Percentiles rank a stretch among this genome's conserved stretches.
phyloP scores from a whole-genome alignment of 352 stramenopile genomes.

The Phytophthora crassamura region DNA sequence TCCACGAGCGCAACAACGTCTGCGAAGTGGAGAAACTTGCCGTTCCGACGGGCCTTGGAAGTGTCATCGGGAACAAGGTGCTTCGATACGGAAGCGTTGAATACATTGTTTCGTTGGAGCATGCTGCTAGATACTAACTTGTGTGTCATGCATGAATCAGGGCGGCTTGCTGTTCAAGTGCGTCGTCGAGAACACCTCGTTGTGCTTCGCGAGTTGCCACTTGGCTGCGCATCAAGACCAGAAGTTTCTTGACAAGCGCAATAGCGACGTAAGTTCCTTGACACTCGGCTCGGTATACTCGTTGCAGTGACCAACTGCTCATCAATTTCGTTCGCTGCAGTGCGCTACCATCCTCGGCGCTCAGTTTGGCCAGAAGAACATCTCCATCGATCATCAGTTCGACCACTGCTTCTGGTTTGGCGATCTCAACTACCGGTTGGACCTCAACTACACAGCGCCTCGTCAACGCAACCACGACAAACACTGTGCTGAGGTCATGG shows the following conservation, averaged over 20 bases:
- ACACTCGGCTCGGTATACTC: not conserved
- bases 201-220: constrained; percentile 90
- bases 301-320: not conserved
- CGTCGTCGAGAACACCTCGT: constrained; percentile 74
- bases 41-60: constrained; percentile 76
- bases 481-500: constrained; percentile 71
- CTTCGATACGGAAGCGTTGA: constrained; percentile 18
- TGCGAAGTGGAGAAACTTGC: constrained; percentile 75
- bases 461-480: constrained; percentile 64
- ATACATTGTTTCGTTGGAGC: not conserved
- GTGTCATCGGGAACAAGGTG: constrained; percentile 83
- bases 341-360: constrained; percentile 76
- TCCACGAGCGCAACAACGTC: constrained; percentile 65
- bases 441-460: constrained; percentile 64
- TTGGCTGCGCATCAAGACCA: constrained; percentile 85
- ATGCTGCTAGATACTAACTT: not conserved
- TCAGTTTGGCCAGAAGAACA: constrained; percentile 69
- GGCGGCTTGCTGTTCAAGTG: constrained; percentile 83
- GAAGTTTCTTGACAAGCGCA: constrained; percentile 88
- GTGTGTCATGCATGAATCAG: constrained; percentile 35
- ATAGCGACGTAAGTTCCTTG: constrained; percentile 64
- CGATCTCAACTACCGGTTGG: constrained; percentile 89
- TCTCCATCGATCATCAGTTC: constrained; percentile 81
- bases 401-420: constrained; percentile 90
- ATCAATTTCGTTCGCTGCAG: constrained; percentile 34